Base-by-base conservation (phyloP, 2,329 filamentous ascomycete species). In the Chaetomium olivaceum region DNA sequence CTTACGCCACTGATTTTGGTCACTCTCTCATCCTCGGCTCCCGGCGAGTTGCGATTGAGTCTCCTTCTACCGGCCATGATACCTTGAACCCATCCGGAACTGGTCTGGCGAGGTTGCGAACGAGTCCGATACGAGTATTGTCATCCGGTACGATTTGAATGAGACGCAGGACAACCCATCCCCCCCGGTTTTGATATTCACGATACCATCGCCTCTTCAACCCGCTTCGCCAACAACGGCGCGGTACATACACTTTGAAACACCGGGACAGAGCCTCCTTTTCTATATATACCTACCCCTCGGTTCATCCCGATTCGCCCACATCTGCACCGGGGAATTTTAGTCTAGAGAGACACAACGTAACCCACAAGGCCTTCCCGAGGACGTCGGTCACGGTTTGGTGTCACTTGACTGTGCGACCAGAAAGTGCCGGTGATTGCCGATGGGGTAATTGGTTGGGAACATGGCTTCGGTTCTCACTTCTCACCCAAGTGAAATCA, bases 381-480 rank as follows among this genome's bases (percentile, higher is more conserved):
- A 51, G 36, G 48, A 23, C 51, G 48, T 58, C 29, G 51, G 54
- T 63, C 63, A 61, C 67, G 52, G 54, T 58, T 51, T 64, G 46
- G 68, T 72, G 64, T 67, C 64, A 68, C 68, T 62, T 50, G 48
- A 58, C 64, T 61, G 64, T 68, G 61, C 58, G 61, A 61, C 64
- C 36, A 61, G 21, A 39, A 39, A n/a, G n/a, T 33, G 43, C 62
- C 61, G 51, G 61, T 63, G 66, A 61, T 66, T 68, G 63, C 67
- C 62, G 51, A 67, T 67, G 60, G 58, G 62, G 66, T 63, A 58
- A 69, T 50, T 66, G 71, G 68, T 72, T 72, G 51, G 70, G 73
- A 77, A 71, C 73, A 82, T 82, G 80, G 78, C 78, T 75, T 80
- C 78, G 62, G 73, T 81, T 68, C 74, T 81, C 65, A 68, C 77